Conservation (phyloP, 2,329 filamentous ascomycete genomes). For the Lasiodiplodia gonubiensis region DNA sequence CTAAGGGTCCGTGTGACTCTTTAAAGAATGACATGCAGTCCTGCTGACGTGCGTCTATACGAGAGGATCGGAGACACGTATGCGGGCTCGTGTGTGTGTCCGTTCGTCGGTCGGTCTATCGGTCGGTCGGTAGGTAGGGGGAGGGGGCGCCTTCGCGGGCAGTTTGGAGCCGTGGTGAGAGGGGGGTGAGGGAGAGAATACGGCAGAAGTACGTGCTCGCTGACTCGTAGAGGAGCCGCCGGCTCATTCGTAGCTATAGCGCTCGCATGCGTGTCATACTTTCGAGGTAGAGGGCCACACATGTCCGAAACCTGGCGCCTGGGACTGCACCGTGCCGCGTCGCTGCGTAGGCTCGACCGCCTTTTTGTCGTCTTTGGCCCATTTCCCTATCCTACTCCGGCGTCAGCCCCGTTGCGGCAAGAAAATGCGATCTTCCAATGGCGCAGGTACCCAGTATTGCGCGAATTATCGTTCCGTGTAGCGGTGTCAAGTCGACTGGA, state of each 20-base stretch:
- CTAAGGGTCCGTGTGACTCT: slow-evolving; percentile 4
- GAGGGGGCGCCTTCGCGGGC: not conserved
- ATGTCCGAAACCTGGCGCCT: not conserved
- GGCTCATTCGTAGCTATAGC: not conserved
- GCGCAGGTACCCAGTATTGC: not conserved
- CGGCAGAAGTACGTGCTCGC: too few species aligned
- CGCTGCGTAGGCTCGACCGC: not conserved
- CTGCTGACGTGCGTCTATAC: slow-evolving; percentile 20
- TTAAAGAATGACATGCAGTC: slow-evolving; percentile 13
- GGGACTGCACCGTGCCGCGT: not conserved
- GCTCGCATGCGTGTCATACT: not conserved
- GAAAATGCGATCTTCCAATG: not conserved
- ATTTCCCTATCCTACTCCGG: not conserved
- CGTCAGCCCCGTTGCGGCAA: slow-evolving; percentile 14
- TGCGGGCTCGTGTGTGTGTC: not conserved
- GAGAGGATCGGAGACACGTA: slow-evolving; percentile 3
- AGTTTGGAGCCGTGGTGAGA: not conserved
- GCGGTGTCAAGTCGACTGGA: not conserved
- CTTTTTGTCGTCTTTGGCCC: not conserved
- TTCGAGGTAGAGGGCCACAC: not conserved
- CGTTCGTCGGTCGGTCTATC: not conserved
- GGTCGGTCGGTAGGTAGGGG: not conserved
- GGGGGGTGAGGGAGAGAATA: too few species aligned
- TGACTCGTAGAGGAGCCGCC: too few species aligned
- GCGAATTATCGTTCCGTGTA: slow-evolving; percentile 9